Evolutionary conservation across 257 asterid species (phyloP).

Genomic region (Jacaranda copaia): DNA sequence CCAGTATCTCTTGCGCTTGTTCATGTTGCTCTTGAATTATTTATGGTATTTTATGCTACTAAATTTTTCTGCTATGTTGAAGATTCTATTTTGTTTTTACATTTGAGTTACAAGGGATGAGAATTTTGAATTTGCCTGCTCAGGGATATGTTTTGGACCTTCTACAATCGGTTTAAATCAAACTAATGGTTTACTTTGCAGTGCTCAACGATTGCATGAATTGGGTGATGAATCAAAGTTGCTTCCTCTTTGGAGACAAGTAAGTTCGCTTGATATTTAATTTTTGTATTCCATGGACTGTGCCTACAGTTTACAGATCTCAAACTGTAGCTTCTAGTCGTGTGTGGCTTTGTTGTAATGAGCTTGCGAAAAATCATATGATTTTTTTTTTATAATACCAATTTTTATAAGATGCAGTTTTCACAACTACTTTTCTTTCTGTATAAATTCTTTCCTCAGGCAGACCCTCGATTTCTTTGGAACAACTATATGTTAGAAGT

Average conservation of each 20-base stretch:
- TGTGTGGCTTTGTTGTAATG: slow-evolving; percentile 1
- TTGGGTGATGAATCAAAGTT: slow-evolving; percentile 93
- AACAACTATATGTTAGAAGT: slow-evolving; percentile 94
- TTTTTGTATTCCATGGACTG: slow-evolving; percentile 29
- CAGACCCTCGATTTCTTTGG: slow-evolving; percentile 99
- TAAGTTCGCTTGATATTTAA: slow-evolving; percentile 44
- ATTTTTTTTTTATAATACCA: too few relatives aligned
- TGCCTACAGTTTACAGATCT: slow-evolving; percentile 19
- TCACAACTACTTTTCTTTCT: slow-evolving; percentile 20
- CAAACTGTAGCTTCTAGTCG: slow-evolving; percentile 30
- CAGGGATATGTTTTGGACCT: slow-evolving; percentile 23
- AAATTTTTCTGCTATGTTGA: too few relatives aligned
- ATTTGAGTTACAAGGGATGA: too few relatives aligned
- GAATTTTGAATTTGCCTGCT: slow-evolving; percentile 21
- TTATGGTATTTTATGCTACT: too few relatives aligned
- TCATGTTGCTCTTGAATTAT: too few relatives aligned
- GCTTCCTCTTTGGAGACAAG: slow-evolving; percentile 99
- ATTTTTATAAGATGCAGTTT: background rate
- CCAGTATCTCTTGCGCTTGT: too few relatives aligned
- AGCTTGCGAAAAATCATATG: background rate
- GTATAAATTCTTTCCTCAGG: slow-evolving; percentile 57
- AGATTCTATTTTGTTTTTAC: too few relatives aligned
- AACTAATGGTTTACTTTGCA: slow-evolving; percentile 49
- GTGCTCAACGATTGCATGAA: slow-evolving; percentile 88
- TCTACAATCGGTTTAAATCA: slow-evolving; percentile 28